Base-by-base conservation (phyloP, 352 stramenopile genomes). In the Hyaloperonospora arabidopsidis region DNA sequence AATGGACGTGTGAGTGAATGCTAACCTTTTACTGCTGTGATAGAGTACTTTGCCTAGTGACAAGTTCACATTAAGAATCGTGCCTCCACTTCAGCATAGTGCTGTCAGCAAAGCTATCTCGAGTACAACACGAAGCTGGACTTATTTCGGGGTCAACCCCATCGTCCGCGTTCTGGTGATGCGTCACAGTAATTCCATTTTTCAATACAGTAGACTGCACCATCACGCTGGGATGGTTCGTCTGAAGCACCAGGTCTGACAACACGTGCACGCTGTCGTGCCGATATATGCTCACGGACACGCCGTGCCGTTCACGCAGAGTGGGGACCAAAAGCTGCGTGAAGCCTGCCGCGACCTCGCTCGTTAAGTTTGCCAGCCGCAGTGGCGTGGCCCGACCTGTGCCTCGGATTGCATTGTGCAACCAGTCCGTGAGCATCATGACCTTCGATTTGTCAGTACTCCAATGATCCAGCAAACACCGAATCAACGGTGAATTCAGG, bases 261-360 rank as follows among this genome's bases (percentile, higher is more conserved):
- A 84, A 45, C 17, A 87, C 63, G 21, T 86, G 74, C 17, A 79
- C 59, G 25, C 67, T 77, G 32, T 83, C 76, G 5, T 71, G 74
- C 19, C 73, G 70, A 47, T 81, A 82, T 36, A 87, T 75, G 35
- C 67, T 73, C 32, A 87, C 72, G 21, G 70, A 77, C 61, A 86
- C 69, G 19, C 75, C 73, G 48, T 87, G 71, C 17, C 72, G 68
- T 49, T 87, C 72, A 21, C 74, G 71, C 70, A 87, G 72, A 8
- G 86, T 75, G 11, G 77, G 77, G 12, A 87, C 73, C n/a, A 87
- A 54, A 14, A 87, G 54, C 56, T 87, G 77, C 10, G 70, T 67
- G 46, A 87, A 87, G 15, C 75, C 77, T 1, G 77, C 77, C 17
- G 68, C 65, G 0, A 87, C 65, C 41, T 86, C 75, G 34, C 71